Evolutionary conservation across 495 filamentous ascomycete genomes (phyloP), one percentile per base, ranked within the genome.

Genomic region (Neurospora tetrasperma): DNA sequence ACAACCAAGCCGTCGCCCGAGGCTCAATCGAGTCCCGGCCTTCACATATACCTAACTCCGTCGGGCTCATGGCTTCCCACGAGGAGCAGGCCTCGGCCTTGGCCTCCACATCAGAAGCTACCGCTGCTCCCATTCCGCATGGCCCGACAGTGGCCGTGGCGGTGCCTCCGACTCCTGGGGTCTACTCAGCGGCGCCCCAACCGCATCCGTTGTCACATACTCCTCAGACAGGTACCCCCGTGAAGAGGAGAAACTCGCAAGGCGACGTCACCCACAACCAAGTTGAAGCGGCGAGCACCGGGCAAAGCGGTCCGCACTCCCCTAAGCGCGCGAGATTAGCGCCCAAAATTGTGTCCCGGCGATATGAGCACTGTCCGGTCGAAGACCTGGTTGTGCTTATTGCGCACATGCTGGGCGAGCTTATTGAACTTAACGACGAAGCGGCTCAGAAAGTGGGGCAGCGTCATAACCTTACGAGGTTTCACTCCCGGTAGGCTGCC

Each of bases 341-440:
- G 31, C 76, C 88, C 27, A 98, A 94, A 81, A 71, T 89, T 35
- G 84, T 99, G 80, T 94, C 96, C 7, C 77, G 83, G 42, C 82
- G 86, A 76, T 99, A 99, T 81, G 92, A 96, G 76, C 81, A 86
- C 35, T 94, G 92, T 75, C 87, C 92, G 69, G 87, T 92, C 20
- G 90, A 92, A 75, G 93, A 97, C 81, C 85, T 99, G 75, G 96
- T 97, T 8, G 86, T 92, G 42, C 85, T 98, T 75, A 97, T 99
- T 73, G 89, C 94, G 69, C 94, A 95, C 79, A 98, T 99, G 96
- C 86, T 99, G 23, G 89, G 93, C 80, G 96, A 99, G 82, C 85
- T 99, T 23, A 94, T 99, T 76, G 90, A 91, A 71, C 91, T 93
- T 71, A 99, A 99, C 78, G 96, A 99, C 81, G 88, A 87, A 59